Evolutionary conservation across 352 stramenopile species (phyloP).

Genomic region (Globisporangium acanthophoron): DNA sequence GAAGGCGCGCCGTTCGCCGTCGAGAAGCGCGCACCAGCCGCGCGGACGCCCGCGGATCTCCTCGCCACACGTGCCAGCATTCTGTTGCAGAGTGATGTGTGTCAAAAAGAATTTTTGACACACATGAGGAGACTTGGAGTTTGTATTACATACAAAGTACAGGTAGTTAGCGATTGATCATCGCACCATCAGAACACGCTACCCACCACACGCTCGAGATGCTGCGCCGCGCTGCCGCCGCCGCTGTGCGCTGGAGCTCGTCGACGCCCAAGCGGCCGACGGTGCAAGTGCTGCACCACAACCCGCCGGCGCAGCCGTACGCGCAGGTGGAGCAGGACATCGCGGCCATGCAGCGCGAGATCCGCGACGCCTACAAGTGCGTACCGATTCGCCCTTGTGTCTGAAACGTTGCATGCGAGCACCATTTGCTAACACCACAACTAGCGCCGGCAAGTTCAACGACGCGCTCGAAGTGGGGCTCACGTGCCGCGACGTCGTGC

Average conservation of each 20-base stretch:
- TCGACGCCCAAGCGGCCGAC: conserved; percentile 19
- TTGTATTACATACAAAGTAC: too few relatives aligned
- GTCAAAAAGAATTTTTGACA: too few relatives aligned
- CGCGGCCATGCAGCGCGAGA: conserved; percentile 72
- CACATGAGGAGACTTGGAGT: too few relatives aligned
- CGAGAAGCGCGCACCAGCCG: too few relatives aligned
- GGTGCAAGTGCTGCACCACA: conserved; percentile 60
- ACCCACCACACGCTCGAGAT: background rate
- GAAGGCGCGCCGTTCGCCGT: background rate
- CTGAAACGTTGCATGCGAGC: too few relatives aligned
- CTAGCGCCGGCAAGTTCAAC: conserved; percentile 60
- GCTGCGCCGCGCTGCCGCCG: background rate
- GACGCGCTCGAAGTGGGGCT: conserved; percentile 56
- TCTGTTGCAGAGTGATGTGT: too few relatives aligned
- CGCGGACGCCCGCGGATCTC: background rate
- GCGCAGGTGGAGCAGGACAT: conserved; percentile 78
- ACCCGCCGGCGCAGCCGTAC: conserved; percentile 44
- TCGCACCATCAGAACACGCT: too few relatives aligned
- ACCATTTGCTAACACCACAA: background rate
- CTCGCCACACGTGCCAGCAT: conserved; percentile 7
- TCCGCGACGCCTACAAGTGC: conserved; percentile 78
- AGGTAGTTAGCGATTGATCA: too few relatives aligned
- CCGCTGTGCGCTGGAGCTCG: conserved; percentile 4
- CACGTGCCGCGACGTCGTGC: conserved; percentile 65
- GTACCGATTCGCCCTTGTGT: conserved; percentile 3